Conservation (phyloP, 805 yeast genomes). For the Wickerhamomyces queroliae region DNA sequence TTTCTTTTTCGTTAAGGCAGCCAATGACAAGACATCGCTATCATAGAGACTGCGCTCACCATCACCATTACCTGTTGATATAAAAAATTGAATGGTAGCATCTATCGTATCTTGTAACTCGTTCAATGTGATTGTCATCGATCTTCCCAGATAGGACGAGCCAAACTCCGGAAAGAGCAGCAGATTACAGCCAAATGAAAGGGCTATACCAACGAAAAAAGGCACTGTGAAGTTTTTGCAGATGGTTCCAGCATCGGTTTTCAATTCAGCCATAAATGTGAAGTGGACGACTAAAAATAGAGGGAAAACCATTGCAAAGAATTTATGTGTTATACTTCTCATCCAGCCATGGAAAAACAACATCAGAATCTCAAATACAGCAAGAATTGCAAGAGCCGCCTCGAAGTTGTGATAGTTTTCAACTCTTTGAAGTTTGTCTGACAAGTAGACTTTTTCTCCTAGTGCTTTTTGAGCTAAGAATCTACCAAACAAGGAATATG, state of each 20-base stretch:
- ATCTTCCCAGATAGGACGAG: slow-evolving; percentile 39
- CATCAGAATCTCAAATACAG: slow-evolving; percentile 40
- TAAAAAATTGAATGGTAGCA: slow-evolving; percentile 32
- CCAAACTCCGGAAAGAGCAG: slow-evolving; percentile 47
- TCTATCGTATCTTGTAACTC: slow-evolving; percentile 35
- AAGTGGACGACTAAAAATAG: slow-evolving; percentile 46
- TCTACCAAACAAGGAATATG: slow-evolving; percentile 35
- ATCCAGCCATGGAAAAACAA: slow-evolving; percentile 43
- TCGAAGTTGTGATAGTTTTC: slow-evolving; percentile 27
- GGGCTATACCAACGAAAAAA: slow-evolving; percentile 38
- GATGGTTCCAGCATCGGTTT: slow-evolving; percentile 24
- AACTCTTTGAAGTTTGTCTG: slow-evolving; percentile 25
- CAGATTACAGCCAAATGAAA: slow-evolving; percentile 37
- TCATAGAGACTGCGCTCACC: slow-evolving; percentile 15
- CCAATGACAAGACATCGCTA: slow-evolving; percentile 22
- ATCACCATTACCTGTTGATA: slow-evolving; percentile 18
- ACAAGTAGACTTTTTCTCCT: slow-evolving; percentile 21
- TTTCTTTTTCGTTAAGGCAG: slow-evolving; percentile 29
- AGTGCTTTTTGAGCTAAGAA: slow-evolving; percentile 34
- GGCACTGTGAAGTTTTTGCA: slow-evolving; percentile 36
- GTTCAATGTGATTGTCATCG: slow-evolving; percentile 33
- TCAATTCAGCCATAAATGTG: slow-evolving; percentile 33
- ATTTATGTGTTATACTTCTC: slow-evolving; percentile 39
- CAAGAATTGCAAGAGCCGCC: slow-evolving; percentile 37
- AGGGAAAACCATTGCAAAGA: slow-evolving; percentile 41